These are phyloP conservation scores for Fusarium solani-melongenae DNA, from an alignment of 2,329 filamentous ascomycete genomes.

Conservation along the genomic window DNA sequence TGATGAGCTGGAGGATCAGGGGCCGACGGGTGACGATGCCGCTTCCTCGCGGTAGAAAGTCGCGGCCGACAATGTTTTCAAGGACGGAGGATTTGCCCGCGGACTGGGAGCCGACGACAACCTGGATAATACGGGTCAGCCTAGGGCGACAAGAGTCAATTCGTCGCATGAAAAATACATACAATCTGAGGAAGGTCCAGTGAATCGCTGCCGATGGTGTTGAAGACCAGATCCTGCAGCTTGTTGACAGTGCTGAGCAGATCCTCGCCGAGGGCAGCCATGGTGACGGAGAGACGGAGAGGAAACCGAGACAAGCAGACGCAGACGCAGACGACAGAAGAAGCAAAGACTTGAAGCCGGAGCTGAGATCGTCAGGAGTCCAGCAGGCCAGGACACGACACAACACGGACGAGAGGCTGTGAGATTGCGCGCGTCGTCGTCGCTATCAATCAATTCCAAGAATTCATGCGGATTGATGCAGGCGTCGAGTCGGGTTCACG, in stretches of 20 bases:
- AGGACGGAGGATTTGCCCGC: conserved; percentile 98
- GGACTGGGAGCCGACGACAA: conserved; percentile 97
- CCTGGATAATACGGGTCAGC: conserved; percentile 65
- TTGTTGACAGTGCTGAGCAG: conserved; percentile 96
- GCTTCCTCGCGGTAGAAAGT: conserved; percentile 95
- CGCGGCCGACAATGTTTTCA: conserved; percentile 97
- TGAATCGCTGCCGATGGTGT: conserved; percentile 99
- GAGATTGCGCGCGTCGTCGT: conserved; percentile 44
- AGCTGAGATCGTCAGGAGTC: conserved; percentile 34
- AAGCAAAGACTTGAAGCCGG: conserved; percentile 10
- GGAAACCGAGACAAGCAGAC: not conserved
- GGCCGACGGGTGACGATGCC: conserved; percentile 96
- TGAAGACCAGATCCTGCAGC: conserved; percentile 98
- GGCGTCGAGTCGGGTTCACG: conserved; percentile 38
- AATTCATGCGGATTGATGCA: conserved; percentile 44
- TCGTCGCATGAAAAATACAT: conserved; percentile 52
- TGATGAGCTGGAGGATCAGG: conserved; percentile 97
- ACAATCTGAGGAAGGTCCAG: conserved; percentile 98
- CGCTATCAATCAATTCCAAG: conserved; percentile 41
- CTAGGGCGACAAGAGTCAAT: conserved; percentile 17
- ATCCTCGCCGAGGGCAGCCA: conserved; percentile 97
- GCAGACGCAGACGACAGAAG: conserved; percentile 21
- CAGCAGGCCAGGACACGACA: conserved; percentile 29
- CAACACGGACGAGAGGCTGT: conserved; percentile 15
- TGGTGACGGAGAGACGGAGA: conserved; percentile 54